Conservation (phyloP, 176 grass and related monocot genomes). For the Phragmites australis region DNA sequence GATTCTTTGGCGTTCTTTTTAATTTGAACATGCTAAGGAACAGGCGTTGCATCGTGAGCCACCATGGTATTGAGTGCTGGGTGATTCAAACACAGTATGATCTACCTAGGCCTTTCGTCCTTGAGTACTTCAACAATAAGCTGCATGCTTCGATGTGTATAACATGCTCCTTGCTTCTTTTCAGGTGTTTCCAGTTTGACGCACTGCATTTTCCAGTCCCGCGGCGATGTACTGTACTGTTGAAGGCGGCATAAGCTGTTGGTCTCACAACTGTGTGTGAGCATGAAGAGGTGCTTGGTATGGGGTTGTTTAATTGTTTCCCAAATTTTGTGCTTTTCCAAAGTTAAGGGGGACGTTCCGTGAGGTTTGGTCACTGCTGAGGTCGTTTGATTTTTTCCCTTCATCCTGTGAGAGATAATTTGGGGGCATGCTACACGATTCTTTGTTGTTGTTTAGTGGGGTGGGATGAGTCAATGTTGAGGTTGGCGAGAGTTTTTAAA, state of each 20-base stretch:
- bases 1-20: constrained; percentile 43
- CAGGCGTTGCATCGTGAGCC: neutral
- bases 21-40: neutral
- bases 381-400: neutral
- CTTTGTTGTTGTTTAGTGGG: neutral
- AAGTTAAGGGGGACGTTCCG: neutral
- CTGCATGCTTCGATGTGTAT: neutral
- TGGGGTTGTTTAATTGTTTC: constrained; percentile 11
- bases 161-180: constrained; percentile 19
- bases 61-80: constrained; percentile 19
- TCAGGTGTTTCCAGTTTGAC: constrained; percentile 43
- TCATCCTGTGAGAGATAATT: neutral
- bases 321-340: neutral
- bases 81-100: constrained; percentile 38
- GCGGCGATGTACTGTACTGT: constrained; percentile 1
- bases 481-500: constrained; percentile 42
- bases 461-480: neutral
- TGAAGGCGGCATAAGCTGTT: neutral
- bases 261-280: constrained; percentile 28
- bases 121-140: neutral
- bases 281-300: constrained; percentile 15
- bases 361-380: neutral
- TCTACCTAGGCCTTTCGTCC: neutral
- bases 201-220: neutral
- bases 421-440: constrained; percentile 1